Conservation (phyloP, 2,329 filamentous ascomycete genomes). For the Cercospora canescens region DNA sequence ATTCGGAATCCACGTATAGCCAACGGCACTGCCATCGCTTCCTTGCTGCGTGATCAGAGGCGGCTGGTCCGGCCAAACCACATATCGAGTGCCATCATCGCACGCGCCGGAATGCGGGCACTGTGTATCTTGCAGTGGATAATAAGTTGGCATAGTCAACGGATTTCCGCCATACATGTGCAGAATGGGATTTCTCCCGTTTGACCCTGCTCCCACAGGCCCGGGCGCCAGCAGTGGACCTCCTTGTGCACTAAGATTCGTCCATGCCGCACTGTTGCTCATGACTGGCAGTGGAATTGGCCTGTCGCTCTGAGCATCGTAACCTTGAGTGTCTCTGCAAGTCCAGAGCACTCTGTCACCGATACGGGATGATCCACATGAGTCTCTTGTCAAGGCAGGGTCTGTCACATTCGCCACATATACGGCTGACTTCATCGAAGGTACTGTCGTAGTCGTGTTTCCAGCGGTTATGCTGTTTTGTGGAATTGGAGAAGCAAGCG, state of each 20-base stretch:
- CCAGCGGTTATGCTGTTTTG: neutral
- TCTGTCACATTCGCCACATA: slow-evolving; percentile 27
- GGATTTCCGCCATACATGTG: slow-evolving; percentile 24
- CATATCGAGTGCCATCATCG: slow-evolving; percentile 24
- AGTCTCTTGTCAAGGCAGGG: slow-evolving; percentile 27
- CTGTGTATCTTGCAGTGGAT: slow-evolving; percentile 21
- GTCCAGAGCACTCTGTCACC: slow-evolving; percentile 28
- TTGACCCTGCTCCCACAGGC: slow-evolving; percentile 18
- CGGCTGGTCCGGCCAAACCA: slow-evolving; percentile 27
- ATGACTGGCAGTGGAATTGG: slow-evolving; percentile 17
- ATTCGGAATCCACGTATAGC: slow-evolving; percentile 27
- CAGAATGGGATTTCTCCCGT: slow-evolving; percentile 22
- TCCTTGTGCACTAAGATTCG: slow-evolving; percentile 15
- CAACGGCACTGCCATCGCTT: slow-evolving; percentile 14
- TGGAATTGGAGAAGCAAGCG: slow-evolving; percentile 14
- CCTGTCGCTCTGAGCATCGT: slow-evolving; percentile 10
- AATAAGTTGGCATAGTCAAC: slow-evolving; percentile 17
- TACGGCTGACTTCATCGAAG: slow-evolving; percentile 18
- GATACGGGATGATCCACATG: slow-evolving; percentile 25
- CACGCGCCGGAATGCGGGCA: slow-evolving; percentile 25
- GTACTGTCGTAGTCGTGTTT: slow-evolving; percentile 3
- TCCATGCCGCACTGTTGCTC: slow-evolving; percentile 28
- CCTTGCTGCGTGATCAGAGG: slow-evolving; percentile 19
- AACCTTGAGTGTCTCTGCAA: slow-evolving; percentile 27
- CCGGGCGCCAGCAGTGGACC: slow-evolving; percentile 15